Evolutionary conservation across 805 yeast species (phyloP).

Genomic region (Lipomyces lipofer): DNA sequence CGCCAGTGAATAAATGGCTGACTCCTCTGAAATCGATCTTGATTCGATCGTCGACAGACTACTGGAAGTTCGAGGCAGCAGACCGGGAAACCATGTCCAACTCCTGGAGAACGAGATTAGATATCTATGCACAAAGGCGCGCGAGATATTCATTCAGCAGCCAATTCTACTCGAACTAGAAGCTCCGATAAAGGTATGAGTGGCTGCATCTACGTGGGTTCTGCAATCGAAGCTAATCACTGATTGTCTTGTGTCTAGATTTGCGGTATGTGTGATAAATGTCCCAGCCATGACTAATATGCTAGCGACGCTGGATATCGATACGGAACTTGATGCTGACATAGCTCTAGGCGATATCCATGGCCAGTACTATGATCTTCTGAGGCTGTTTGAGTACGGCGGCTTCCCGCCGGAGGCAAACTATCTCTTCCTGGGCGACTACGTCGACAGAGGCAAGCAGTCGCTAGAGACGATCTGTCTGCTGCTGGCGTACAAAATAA

Average conservation of each 20-base stretch:
- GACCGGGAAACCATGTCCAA: conserved; percentile 97
- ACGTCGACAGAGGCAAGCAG: conserved; percentile 98
- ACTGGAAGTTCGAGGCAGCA: conserved; percentile 94
- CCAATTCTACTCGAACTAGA: conserved; percentile 93
- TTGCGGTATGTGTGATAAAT: conserved; percentile 20
- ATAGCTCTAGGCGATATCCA: conserved; percentile 77
- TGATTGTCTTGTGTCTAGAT: conserved; percentile 10
- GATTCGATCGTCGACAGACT: conserved; percentile 96
- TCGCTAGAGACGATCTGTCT: conserved; percentile 94
- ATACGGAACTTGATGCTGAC: background rate
- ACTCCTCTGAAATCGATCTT: conserved; percentile 74
- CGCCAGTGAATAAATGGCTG: conserved; percentile 15
- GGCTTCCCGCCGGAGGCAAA: conserved; percentile 99
- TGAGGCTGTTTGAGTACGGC: conserved; percentile 95
- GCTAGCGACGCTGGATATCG: too few species aligned
- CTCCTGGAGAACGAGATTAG: conserved; percentile 92
- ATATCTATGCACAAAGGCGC: conserved; percentile 93
- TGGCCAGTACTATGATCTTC: conserved; percentile 95
- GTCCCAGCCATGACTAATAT: background rate
- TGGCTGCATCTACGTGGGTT: conserved; percentile 21
- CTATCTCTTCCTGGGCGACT: conserved; percentile 92
- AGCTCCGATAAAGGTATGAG: conserved; percentile 92
- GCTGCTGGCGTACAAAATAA: conserved; percentile 91
- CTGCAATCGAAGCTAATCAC: background rate
- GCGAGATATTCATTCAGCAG: conserved; percentile 97